Percentiles rank a stretch among this genome's conserved stretches.
Conservation (phyloP, 768 basidiomycete genomes). For the Amanita brunnescens region DNA sequence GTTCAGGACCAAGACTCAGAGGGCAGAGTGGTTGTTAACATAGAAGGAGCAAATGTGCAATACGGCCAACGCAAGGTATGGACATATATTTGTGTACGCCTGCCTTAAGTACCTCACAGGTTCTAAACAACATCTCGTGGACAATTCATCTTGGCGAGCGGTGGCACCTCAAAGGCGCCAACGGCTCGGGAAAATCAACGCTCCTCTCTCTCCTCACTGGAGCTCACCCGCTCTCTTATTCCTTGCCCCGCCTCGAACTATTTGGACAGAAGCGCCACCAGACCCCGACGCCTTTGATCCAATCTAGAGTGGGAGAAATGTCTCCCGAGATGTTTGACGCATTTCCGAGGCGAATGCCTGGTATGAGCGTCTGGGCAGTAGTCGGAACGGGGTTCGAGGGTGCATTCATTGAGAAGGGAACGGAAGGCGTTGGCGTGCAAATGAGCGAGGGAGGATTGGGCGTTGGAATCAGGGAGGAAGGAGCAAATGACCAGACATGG, state of each 20-base stretch:
- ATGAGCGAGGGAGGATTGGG: conserved; percentile 23
- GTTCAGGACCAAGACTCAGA: background rate
- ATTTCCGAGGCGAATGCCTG: conserved; percentile 63
- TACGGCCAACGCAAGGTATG: conserved; percentile 60
- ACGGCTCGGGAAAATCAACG: conserved; percentile 95
- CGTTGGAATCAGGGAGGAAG: conserved; percentile 12
- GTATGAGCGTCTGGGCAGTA: conserved; percentile 67
- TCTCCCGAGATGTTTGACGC: conserved; percentile 89
- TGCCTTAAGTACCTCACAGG: conserved; percentile 29
- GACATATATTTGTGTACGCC: background rate
- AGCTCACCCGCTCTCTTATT: conserved; percentile 79
- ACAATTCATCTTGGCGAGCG: conserved; percentile 71
- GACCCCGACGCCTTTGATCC: conserved; percentile 62
- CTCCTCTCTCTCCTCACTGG: conserved; percentile 85
- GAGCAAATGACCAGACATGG: background rate
- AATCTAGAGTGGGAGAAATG: conserved; percentile 64
- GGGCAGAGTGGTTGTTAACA: conserved; percentile 38
- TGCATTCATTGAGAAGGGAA: conserved; percentile 46
- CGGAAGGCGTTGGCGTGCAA: conserved; percentile 38
- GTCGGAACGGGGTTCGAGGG: conserved; percentile 87
- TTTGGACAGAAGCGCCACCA: conserved; percentile 23
- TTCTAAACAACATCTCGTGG: conserved; percentile 77
- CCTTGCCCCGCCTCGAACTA: conserved; percentile 34
- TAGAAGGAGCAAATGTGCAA: conserved; percentile 59
- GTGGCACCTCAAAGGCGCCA: conserved; percentile 87